Evolutionary conservation across 805 yeast genomes (phyloP).

Genomic region (Scheffersomyces stipitis): DNA sequence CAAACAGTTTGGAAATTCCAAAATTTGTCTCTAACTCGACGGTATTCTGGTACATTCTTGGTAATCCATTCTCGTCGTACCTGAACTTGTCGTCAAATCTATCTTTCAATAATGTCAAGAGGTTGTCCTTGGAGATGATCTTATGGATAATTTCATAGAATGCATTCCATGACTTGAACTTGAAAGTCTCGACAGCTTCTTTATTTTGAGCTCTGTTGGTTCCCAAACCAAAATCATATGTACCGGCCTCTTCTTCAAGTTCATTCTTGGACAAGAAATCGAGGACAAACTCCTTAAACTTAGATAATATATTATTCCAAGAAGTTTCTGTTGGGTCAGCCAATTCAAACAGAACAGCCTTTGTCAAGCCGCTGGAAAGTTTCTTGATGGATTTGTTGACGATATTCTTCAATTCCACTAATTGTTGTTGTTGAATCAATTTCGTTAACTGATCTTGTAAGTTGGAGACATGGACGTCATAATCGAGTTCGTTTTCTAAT

Average conservation of each 20-base stretch:
- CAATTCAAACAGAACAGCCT: slow-evolving; percentile 48
- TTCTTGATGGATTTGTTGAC: slow-evolving; percentile 45
- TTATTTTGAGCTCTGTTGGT: slow-evolving; percentile 43
- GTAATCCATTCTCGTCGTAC: slow-evolving; percentile 80
- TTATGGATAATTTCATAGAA: slow-evolving; percentile 61
- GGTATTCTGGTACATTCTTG: slow-evolving; percentile 75
- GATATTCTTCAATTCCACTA: slow-evolving; percentile 31
- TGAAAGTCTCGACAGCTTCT: slow-evolving; percentile 42
- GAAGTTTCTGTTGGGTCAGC: slow-evolving; percentile 46
- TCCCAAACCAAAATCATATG: slow-evolving; percentile 68
- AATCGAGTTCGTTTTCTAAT: slow-evolving; percentile 11
- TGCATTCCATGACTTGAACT: slow-evolving; percentile 61
- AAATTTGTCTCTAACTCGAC: slow-evolving; percentile 70
- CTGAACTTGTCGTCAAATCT: slow-evolving; percentile 80
- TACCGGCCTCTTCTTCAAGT: slow-evolving; percentile 4
- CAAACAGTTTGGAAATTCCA: slow-evolving; percentile 54
- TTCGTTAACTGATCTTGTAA: slow-evolving; percentile 37
- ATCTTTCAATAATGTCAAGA: slow-evolving; percentile 67
- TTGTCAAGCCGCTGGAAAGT: slow-evolving; percentile 48
- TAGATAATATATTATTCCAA: slow-evolving; percentile 60
- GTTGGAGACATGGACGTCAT: slow-evolving; percentile 14
- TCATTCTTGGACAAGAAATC: slow-evolving; percentile 9
- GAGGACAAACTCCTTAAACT: slow-evolving; percentile 32
- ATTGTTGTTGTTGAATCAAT: slow-evolving; percentile 38
- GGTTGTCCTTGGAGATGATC: slow-evolving; percentile 62